Percentiles rank a stretch among this genome's conserved stretches.
Conservation (phyloP, 2,329 filamentous ascomycete genomes). For the Colletotrichum sp. region DNA sequence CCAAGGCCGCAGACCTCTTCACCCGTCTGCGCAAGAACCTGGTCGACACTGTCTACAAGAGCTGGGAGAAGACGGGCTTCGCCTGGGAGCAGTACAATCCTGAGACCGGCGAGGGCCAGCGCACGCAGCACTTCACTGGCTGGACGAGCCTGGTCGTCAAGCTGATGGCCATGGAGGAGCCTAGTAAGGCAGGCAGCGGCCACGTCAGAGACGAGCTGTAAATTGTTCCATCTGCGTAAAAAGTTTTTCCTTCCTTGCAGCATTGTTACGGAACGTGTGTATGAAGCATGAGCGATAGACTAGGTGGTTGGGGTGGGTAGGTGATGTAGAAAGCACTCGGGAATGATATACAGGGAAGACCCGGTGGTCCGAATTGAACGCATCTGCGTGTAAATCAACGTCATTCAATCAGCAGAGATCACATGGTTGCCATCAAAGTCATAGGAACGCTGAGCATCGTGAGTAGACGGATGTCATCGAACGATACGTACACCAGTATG, state of each 20-base stretch:
- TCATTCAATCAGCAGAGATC: not conserved
- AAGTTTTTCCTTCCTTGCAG: not conserved
- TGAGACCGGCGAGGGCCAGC: conserved; percentile 89
- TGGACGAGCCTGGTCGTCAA: conserved; percentile 99
- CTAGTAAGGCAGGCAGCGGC: conserved; percentile 37
- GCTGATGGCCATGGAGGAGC: conserved; percentile 92
- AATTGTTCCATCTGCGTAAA: not conserved
- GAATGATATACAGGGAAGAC: not conserved
- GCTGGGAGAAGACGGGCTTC: conserved; percentile 91
- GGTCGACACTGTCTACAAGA: conserved; percentile 85
- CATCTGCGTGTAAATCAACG: not conserved
- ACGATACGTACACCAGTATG: not conserved
- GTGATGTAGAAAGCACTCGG: not conserved
- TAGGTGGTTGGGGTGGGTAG: not conserved
- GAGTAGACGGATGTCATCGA: not conserved
- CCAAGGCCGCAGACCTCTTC: conserved; percentile 76
- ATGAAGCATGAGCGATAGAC: conserved; percentile 1
- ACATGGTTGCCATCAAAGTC: not conserved
- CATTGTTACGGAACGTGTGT: not conserved
- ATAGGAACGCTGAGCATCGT: not conserved
- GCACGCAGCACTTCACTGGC: conserved; percentile 96
- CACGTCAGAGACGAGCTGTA: conserved; percentile 54
- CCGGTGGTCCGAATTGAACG: not conserved
- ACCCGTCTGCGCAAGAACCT: conserved; percentile 79
- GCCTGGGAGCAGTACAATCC: conserved; percentile 99